Evolutionary conservation across 495 filamentous ascomycete genomes (phyloP), one percentile per base, ranked within the genome.

Genomic region (Chlorociboria aeruginascens): DNA sequence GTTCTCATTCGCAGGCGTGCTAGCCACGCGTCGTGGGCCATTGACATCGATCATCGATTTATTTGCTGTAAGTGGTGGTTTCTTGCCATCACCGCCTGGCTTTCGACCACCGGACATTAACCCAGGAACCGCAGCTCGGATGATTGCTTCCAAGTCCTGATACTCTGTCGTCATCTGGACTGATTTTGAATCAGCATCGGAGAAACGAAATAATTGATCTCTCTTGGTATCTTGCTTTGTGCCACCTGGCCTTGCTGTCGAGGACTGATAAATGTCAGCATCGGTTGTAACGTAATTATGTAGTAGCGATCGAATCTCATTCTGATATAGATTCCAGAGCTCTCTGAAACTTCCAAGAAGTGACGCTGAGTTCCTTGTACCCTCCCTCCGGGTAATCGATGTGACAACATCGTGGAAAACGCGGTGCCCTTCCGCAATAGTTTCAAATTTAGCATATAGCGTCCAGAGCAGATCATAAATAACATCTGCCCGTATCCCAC

Each of bases 221-320:
- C 69, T 78, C 58, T 74, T 82, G 0, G 62, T 60, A 7, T 57
- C 49, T 20, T 70, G 69, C 13, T 61, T 60, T 32, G 65, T 61
- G 2, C 63, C 57, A n/a, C 69, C 66, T 7, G 63, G 66, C 36
- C 45, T 49, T 9, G 56, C 49, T 10, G 56, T 39, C 7, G 55
- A 54, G 46, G 69, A 76, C 51, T 74, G 72, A 43, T 76, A 76
- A 14, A 78, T 69, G 51, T 89, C 83, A 32, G 84, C 88, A 56
- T 90, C 89, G n/a, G 87, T 92, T 3, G 93, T 90, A 47, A 99
- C 75, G 57, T 99, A 97, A 62, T 97, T 92, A 63, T 99, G 93
- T 49, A 99, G 69, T 14, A 97, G 69, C 2, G 89, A 92, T 30
- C 89, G 82, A 56, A 99, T 95, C 75, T 85, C 65, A 41, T 69